Evolutionary conservation across 2,329 filamentous ascomycete species (phyloP), one percentile per base, ranked within the genome.

Genomic region (Aspergillus chevalieri): DNA sequence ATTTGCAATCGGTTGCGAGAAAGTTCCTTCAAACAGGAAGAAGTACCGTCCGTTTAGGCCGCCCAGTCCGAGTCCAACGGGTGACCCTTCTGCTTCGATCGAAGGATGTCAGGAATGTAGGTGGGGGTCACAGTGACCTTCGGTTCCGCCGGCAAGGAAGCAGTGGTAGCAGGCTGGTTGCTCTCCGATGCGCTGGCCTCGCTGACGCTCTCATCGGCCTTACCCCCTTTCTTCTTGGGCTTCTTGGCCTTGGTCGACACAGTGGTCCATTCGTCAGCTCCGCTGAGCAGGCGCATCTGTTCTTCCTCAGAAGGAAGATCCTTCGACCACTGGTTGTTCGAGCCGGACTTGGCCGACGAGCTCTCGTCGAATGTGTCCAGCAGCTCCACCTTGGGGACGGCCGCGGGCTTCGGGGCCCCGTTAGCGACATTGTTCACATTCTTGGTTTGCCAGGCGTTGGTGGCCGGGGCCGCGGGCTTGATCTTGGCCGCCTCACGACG

Each of bases 401-500:
- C 53, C 28, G 57, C 42, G 7, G 49, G 50, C 21, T 59, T 55
- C 38, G 59, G 50, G 22, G 57, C 48, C 49, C 60, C 60, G 51
- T 60, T 58, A 43, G 56, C 52, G 47, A 50, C 56, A 44, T 60
- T 58, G 36, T 49, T 49, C 21, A 49, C 57, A 44, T 59, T 57
- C 53, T 81, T 65, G 54, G 70, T 68, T 44, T 69, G 70, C 82
- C 82, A 85, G 22, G 76, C 76, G 65, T 78, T 84, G 51, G 57
- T 56, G 51, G 58, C 55, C 43, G 67, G 69, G 36, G 72, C 61
- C n/a, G 76, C 74, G 15, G 74, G 66, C 50, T 74, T 70, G 21
- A 75, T 68, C 43, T 72, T 67, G 43, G 73, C 69, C 30, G 80
- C 67, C 54, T 91, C 90, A 59, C 93, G 91, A 53, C 90, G 90